Conservation (phyloP, 148 eudicot genomes). For the Salicornia ramosissima region DNA sequence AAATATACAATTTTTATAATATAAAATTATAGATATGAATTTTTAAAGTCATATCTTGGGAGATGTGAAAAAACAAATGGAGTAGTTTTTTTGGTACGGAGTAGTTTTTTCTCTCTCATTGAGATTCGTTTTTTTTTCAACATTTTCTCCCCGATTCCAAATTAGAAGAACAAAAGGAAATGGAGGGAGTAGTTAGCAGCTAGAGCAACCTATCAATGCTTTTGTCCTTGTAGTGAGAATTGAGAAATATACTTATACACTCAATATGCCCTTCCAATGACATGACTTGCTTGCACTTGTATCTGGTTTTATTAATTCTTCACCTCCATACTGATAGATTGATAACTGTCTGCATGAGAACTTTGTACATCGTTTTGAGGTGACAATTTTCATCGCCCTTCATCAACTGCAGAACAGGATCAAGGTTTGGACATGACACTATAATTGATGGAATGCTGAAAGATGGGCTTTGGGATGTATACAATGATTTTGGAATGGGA, state of each 20-base stretch:
- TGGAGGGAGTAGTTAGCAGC: not conserved
- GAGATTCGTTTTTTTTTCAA: too few species aligned
- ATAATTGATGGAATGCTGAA: constrained; percentile 90
- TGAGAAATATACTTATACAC: not conserved
- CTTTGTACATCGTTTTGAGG: not conserved
- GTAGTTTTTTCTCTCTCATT: too few species aligned
- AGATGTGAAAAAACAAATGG: too few species aligned
- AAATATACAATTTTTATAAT: too few species aligned
- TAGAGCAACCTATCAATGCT: not conserved
- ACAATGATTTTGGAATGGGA: constrained; percentile 97
- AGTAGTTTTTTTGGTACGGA: too few species aligned
- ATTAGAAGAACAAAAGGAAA: too few species aligned
- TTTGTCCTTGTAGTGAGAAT: not conserved
- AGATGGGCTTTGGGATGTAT: constrained; percentile 99
- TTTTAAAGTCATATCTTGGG: too few species aligned
- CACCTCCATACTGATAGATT: not conserved
- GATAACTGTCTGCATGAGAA: not conserved
- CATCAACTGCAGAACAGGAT: constrained; percentile 57
- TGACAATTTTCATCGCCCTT: not conserved
- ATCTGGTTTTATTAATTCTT: not conserved
- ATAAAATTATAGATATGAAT: too few species aligned
- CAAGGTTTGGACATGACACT: constrained; percentile 90
- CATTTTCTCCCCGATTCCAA: too few species aligned
- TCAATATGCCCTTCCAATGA: not conserved
- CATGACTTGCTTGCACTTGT: not conserved